Percentiles rank a stretch among this genome's conserved stretches.
phyloP scores from a whole-genome alignment of 805 yeast species.

The Candida chauliodis region DNA sequence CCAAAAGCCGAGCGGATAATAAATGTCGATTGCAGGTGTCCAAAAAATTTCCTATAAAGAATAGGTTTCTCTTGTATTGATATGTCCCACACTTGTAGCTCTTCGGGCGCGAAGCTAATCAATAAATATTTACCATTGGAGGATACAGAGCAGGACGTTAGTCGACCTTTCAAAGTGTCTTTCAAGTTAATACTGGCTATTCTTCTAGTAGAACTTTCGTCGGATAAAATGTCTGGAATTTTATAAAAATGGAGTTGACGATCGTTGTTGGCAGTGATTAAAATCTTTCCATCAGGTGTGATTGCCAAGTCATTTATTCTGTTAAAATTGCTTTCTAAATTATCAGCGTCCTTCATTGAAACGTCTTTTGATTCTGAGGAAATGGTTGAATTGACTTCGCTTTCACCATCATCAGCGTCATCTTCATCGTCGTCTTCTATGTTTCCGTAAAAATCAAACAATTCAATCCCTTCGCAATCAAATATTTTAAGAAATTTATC shows the following conservation, averaged over 20 bases:
- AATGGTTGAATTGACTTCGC: constrained; percentile 11
- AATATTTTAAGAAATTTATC: constrained; percentile 53
- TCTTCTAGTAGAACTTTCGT: constrained; percentile 30
- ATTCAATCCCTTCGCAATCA: constrained; percentile 35
- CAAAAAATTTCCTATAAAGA: constrained; percentile 60
- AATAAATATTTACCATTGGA: constrained; percentile 50
- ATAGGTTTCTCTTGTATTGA: constrained; percentile 38
- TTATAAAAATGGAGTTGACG: constrained; percentile 60
- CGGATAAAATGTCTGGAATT: constrained; percentile 34
- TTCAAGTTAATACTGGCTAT: constrained; percentile 44
- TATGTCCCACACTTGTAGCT: constrained; percentile 79
- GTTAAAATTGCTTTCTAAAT: constrained; percentile 26
- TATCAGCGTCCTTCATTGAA: constrained; percentile 10
- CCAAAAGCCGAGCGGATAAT: constrained; percentile 79
- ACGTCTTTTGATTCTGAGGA: constrained; percentile 6
- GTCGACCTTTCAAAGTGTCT: constrained; percentile 40
- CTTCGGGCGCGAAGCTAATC: constrained; percentile 69
- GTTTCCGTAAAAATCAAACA: constrained; percentile 42
- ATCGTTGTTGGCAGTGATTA: constrained; percentile 65
- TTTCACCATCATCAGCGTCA: constrained; percentile 7
- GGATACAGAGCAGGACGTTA: constrained; percentile 65
- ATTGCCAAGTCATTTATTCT: constrained; percentile 69
- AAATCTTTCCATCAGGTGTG: constrained; percentile 56
- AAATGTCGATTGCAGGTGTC: constrained; percentile 67
- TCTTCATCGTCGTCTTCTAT: constrained; percentile 14